A percentile compares a stretch with the other conserved stretches of the same genome.
Conservation (phyloP, 148 eudicot species). For the Cornus florida region DNA sequence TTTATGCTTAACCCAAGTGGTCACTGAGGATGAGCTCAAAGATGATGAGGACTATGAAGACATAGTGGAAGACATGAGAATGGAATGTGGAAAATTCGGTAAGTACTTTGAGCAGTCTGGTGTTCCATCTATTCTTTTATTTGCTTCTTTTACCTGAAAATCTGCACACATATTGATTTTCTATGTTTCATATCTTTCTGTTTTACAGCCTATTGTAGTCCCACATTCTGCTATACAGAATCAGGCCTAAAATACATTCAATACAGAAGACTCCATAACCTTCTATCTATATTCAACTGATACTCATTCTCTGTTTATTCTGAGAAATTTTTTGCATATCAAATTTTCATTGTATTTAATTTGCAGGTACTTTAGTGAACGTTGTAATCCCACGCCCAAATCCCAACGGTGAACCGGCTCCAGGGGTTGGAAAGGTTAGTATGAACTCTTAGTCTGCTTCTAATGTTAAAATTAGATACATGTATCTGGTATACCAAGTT, state of each 20-base stretch:
- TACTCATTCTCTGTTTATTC: neutral
- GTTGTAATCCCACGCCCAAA: constrained; percentile 80
- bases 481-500: neutral
- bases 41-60: constrained; percentile 90
- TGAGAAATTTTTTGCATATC: constrained; percentile 14
- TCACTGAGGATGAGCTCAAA: constrained; percentile 67
- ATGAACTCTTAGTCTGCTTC: neutral
- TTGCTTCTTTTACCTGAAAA: neutral
- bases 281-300: constrained; percentile 16
- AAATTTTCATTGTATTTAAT: constrained; percentile 4
- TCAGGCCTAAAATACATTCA: constrained; percentile 17
- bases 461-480: neutral
- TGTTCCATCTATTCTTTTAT: neutral
- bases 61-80: constrained; percentile 82
- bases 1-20: constrained; percentile 76
- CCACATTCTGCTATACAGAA: constrained; percentile 22
- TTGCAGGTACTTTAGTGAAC: constrained; percentile 75
- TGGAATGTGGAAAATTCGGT: constrained; percentile 86
- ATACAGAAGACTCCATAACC: constrained; percentile 24
- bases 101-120: neutral
- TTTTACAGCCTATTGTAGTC: constrained; percentile 30
- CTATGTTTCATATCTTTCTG: constrained; percentile 21
- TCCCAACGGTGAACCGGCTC: constrained; percentile 57
- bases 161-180: constrained; percentile 11
- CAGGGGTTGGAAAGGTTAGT: constrained; percentile 96